Base-by-base conservation (phyloP, 164 flowering plant genomes). In the Stephania yunnanensis region DNA sequence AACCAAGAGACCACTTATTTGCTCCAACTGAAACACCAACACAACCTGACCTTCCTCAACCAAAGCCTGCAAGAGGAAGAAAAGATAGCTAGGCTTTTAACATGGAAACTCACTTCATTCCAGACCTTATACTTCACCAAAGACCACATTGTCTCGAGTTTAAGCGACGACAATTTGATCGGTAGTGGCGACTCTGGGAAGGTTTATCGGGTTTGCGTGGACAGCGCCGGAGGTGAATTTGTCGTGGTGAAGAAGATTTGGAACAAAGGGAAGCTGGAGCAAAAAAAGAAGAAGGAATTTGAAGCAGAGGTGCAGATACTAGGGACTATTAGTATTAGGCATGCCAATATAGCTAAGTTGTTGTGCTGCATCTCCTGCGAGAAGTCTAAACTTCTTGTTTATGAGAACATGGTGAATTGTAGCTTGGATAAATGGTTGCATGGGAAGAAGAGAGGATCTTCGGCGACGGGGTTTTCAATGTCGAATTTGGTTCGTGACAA, bases 121-220 rank as follows among this genome's bases (percentile, higher is more conserved):
- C 97, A 89, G 29, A 87, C 83, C 58, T 42, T 95, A 76, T 79
- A 81, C 71, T 89, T 95, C 83, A 82, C 85, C 12, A 90, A 92
- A 68, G 71, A 76, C 3, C 80, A 75, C 70, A 85, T 95, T 11
- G 22, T 89, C 46, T 81, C 90, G 0, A 82, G 86, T 7, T 75
- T 95, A 83, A 84, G 82, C 0, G 95, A 91, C 2, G 71, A 65
- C 66, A 89, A 89, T 73, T 29, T 86, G 75, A 88, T 95, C 6
- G 97, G 97, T 11, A 85, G 88, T 66, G 98, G 98, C 2, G 97
- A 95, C 0, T 88, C 93, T 4, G 98, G 98, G 58, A 84, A 86
- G 72, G 95, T 94, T 0, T 94, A 89, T 79, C 81, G 85, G n/a
- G 78, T 90, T 10, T 19, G 77, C 5, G 25, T 82, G 6, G 78